Evolutionary conservation across 2,329 filamentous ascomycete genomes (phyloP), one percentile per base, ranked within the genome.

Genomic region (Colletotrichum trifolii): DNA sequence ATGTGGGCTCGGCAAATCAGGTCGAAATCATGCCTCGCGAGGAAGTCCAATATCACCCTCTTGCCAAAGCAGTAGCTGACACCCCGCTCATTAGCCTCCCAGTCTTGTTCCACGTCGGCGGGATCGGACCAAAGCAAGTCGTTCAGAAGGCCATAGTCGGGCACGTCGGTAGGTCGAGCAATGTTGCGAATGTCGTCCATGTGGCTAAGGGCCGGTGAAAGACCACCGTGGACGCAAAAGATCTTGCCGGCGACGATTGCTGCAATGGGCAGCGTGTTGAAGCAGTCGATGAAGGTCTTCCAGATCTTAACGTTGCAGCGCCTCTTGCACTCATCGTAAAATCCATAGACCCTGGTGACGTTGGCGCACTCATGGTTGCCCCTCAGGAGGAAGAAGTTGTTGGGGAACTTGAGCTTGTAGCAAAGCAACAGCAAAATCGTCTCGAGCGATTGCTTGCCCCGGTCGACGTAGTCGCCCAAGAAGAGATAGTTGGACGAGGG

Each of bases 171-270:
- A 10, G 96, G 96, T 60, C 96, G 89, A 54, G 93, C 93, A 78
- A 99, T 98, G 75, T 96, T 92, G 70, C 96, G 90, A 71, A 99
- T 99, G 76, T 99, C 95, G 73, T 98, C 96, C 96, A 99, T 99
- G 73, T 98, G 94, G 60, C 91, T 90, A 54, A 99, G 85, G 52
- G 92, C 94, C 2, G 96, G 96, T 11, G 94, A 97, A 25, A 99
- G 83, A 12, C 96, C 96, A 54, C 96, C 96, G 73, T 99, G 96
- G 13, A 98, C 95, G 73, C 94, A 97, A 77, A 97, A 98, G 63
- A 98, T 98, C 82, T 98, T 98, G 70, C 93, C 93, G 2, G 94
- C 95, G 42, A 98, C 94, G 73, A 97, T 97, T n/a, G 95, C 89
- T 47, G 95, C 95, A 73, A 98, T 97, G 0, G 95, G 95, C 48